Conservation (phyloP, 2,329 filamentous ascomycete species). For the Lanzia echinophila region DNA sequence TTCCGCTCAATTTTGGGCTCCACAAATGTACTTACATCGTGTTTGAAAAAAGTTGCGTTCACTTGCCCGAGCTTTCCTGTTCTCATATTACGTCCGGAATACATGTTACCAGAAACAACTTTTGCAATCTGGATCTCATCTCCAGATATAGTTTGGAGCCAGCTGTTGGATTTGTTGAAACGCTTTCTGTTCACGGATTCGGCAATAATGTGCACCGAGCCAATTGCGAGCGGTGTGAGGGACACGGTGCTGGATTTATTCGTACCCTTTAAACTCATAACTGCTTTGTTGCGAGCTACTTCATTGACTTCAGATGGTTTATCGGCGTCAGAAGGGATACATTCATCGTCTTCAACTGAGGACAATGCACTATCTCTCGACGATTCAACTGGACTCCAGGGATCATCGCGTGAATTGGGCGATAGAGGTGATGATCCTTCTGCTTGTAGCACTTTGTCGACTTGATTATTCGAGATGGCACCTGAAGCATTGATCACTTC, state of each 20-base stretch:
- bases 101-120: slow-evolving; percentile 17
- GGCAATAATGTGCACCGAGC: slow-evolving; percentile 7
- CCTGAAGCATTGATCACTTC: background rate
- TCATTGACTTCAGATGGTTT: no score
- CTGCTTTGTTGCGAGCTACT: background rate
- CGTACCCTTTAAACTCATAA: background rate
- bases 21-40: slow-evolving; percentile 6
- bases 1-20: background rate
- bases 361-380: background rate
- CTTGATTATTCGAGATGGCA: background rate
- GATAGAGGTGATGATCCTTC: background rate
- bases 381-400: background rate
- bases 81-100: slow-evolving; percentile 17
- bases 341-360: background rate
- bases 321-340: background rate
- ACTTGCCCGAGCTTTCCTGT: slow-evolving; percentile 12
- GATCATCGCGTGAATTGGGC: background rate
- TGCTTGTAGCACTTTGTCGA: background rate
- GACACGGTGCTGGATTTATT: background rate
- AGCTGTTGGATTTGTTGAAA: no score
- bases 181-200: background rate
- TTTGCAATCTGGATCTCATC: slow-evolving; percentile 19
- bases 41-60: slow-evolving; percentile 3
- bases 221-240: slow-evolving; percentile 6
- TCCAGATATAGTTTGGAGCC: slow-evolving; percentile 14